These are phyloP conservation scores for Bombardia bombarda DNA, from an alignment of 495 filamentous ascomycete species.

Conservation along the genomic window DNA sequence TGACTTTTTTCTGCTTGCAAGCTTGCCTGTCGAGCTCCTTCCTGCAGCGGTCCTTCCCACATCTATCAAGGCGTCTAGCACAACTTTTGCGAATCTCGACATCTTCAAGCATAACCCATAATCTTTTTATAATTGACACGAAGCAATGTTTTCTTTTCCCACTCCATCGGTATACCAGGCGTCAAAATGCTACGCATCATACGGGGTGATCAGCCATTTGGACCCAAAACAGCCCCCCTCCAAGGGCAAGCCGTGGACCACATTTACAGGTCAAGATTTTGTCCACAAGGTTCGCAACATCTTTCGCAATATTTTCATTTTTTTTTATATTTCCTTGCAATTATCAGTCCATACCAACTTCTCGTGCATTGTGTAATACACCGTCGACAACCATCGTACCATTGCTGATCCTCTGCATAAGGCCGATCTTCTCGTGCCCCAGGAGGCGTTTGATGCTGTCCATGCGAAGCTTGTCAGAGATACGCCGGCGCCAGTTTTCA, in stretches of 20 bases:
- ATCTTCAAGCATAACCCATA: no score
- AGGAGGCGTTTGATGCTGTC: constrained; percentile 53
- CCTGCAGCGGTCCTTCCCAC: no score
- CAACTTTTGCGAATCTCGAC: no score
- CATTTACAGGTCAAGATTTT: constrained; percentile 60
- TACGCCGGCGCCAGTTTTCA: constrained; percentile 44
- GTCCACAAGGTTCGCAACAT: constrained; percentile 60
- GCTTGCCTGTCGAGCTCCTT: no score
- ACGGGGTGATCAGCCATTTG: constrained; percentile 55
- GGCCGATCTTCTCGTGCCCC: constrained; percentile 70
- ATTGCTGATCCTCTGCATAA: constrained; percentile 22
- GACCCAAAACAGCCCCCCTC: constrained; percentile 62
- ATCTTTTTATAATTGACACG: neutral
- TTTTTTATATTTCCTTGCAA: no score
- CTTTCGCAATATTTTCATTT: no score
- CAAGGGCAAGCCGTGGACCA: constrained; percentile 67
- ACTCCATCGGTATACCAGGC: constrained; percentile 48
- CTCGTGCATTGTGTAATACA: no score
- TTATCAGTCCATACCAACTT: no score
- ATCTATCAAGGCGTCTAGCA: no score
- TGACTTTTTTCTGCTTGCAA: neutral
- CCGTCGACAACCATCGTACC: neutral
- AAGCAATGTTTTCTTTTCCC: constrained; percentile 29
- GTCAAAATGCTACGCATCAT: constrained; percentile 68
- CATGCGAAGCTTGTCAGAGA: constrained; percentile 42